Percentiles rank a stretch among this genome's conserved stretches.
Evolutionary conservation across 352 stramenopile genomes (phyloP).

Genomic region (Pythium brachiatum): DNA sequence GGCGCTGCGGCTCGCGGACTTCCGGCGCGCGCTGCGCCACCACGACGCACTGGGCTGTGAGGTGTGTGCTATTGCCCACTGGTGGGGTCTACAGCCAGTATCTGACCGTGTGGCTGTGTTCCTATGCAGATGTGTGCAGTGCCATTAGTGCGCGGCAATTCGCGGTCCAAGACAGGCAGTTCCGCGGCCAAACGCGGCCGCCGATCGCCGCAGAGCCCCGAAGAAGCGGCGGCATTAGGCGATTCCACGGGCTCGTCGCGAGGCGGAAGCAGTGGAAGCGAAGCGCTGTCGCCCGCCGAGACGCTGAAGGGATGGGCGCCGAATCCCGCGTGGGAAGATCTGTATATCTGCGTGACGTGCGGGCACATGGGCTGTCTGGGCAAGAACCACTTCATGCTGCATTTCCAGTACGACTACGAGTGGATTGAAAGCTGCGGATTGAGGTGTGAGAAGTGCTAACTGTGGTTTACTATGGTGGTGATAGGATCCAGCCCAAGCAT

Average conservation of each 20-base stretch:
- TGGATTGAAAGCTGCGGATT: no score
- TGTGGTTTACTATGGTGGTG: no score
- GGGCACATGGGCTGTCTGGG: conserved; percentile 58
- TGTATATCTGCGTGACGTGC: conserved; percentile 59
- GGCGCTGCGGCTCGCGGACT: conserved; percentile 44
- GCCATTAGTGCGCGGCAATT: conserved; percentile 21
- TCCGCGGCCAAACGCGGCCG: conserved; percentile 7
- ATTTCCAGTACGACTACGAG: conserved; percentile 52
- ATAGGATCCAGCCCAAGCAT: conserved; percentile 50
- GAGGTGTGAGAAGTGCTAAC: no score
- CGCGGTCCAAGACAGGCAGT: conserved; percentile 9
- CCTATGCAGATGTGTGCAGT: conserved; percentile 25
- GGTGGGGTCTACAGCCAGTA: no score
- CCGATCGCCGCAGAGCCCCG: conserved; percentile 3
- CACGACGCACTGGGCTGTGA: conserved; percentile 42
- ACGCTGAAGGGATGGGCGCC: conserved; percentile 35
- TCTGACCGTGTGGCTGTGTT: neutral
- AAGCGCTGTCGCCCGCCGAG: no score
- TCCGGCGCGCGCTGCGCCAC: conserved; percentile 53
- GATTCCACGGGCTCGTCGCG: no score
- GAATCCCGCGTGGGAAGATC: conserved; percentile 32
- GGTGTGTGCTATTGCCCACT: no score
- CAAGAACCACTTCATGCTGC: conserved; percentile 47
- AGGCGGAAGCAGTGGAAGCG: neutral
- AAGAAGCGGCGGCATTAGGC: neutral